A percentile compares a stretch with the other conserved stretches of the same genome.
phyloP scores from a whole-genome alignment of 2,329 filamentous ascomycete species.

The Talaromyces sp. region DNA sequence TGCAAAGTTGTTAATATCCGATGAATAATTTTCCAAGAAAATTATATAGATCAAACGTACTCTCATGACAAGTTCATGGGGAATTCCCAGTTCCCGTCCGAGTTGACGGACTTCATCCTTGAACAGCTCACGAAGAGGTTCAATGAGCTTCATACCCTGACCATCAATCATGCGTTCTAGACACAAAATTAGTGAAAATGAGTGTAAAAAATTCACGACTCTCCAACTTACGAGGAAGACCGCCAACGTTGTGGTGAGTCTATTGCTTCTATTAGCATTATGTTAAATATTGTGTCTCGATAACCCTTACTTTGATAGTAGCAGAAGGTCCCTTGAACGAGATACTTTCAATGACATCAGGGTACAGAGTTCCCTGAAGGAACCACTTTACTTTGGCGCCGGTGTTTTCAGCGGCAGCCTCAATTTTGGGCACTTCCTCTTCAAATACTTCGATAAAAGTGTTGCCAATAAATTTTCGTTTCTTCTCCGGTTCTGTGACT shows the following conservation, averaged over 20 bases:
- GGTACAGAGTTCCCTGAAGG: slow-evolving; percentile 79
- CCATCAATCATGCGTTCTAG: slow-evolving; percentile 46
- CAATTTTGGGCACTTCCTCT: slow-evolving; percentile 65
- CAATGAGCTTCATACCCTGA: slow-evolving; percentile 50
- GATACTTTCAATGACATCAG: slow-evolving; percentile 57
- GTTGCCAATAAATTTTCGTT: slow-evolving; percentile 80
- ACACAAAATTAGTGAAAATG: neutral
- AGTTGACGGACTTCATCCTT: slow-evolving; percentile 70
- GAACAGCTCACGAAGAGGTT: slow-evolving; percentile 74
- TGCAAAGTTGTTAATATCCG: slow-evolving; percentile 26
- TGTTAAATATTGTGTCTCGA: slow-evolving; percentile 40
- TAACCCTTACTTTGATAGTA: slow-evolving; percentile 56
- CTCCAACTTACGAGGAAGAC: slow-evolving; percentile 46
- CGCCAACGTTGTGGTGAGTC: slow-evolving; percentile 53
- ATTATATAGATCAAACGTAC: neutral
- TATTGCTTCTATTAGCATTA: neutral
- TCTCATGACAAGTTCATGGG: slow-evolving; percentile 64
- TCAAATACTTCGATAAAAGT: slow-evolving; percentile 77
- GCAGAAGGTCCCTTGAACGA: slow-evolving; percentile 66
- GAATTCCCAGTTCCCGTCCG: slow-evolving; percentile 64
- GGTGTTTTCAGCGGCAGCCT: slow-evolving; percentile 60
- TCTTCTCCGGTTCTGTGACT: slow-evolving; percentile 73
- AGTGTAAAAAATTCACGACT: neutral
- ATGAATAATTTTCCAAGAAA: neutral
- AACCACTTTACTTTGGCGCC: slow-evolving; percentile 80